Conservation (phyloP, 495 filamentous ascomycete species). For the Staphylotrichum tortipilum region DNA sequence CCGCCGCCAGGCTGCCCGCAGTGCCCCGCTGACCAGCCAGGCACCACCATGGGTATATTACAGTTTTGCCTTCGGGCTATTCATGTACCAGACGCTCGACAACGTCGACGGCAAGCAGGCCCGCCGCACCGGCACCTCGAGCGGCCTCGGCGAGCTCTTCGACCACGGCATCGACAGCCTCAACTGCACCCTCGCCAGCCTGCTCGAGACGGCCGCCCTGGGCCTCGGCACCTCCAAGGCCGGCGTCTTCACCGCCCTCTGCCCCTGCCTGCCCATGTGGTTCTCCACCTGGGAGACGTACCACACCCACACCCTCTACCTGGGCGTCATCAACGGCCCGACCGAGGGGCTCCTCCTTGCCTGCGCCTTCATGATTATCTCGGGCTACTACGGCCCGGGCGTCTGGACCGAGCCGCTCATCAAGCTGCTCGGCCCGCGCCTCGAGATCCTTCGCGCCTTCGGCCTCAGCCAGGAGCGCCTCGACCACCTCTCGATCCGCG, state of each 20-base stretch:
- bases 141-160: slow-evolving; percentile 89
- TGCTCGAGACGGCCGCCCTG: slow-evolving; percentile 86
- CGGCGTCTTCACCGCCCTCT: slow-evolving; percentile 83
- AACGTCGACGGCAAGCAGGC: slow-evolving; percentile 99
- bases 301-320: slow-evolving; percentile 94
- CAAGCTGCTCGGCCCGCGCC: slow-evolving; percentile 44
- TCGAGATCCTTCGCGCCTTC: slow-evolving; percentile 22
- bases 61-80: slow-evolving; percentile 86
- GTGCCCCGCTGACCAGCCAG: slow-evolving; percentile 40
- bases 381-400: slow-evolving; percentile 76
- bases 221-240: slow-evolving; percentile 72
- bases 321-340: slow-evolving; percentile 94
- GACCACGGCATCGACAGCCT: slow-evolving; percentile 97
- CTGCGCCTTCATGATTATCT: slow-evolving; percentile 72
- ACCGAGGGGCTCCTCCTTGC: slow-evolving; percentile 92
- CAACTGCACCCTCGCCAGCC: slow-evolving; percentile 86
- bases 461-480: slow-evolving; percentile 46
- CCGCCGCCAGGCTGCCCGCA: slow-evolving; percentile 2
- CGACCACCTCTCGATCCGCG: slow-evolving; percentile 60
- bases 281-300: slow-evolving; percentile 99
- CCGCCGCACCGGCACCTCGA: slow-evolving; percentile 86
- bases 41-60: slow-evolving; percentile 89
- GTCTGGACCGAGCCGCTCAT: slow-evolving; percentile 75
- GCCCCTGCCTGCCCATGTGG: slow-evolving; percentile 94
- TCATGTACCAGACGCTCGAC: slow-evolving; percentile 98